A percentile compares a stretch with the other conserved stretches of the same genome.
These are phyloP conservation scores for Serendipita vermifera DNA, from an alignment of 768 basidiomycete species.

Conservation along the genomic window DNA sequence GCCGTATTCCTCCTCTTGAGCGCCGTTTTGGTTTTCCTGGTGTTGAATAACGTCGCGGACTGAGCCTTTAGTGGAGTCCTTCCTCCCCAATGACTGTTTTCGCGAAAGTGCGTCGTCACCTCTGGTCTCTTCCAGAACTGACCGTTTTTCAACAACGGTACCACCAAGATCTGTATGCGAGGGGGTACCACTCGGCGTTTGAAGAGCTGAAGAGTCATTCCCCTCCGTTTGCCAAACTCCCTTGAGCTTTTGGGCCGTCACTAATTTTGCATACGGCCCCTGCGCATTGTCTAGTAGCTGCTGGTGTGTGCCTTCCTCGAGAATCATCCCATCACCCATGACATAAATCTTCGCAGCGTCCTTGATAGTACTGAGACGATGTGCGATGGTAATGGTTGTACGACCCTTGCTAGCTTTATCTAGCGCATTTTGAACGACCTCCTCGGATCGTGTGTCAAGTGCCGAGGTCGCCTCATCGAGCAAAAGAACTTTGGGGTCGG, in stretches of 20 bases:
- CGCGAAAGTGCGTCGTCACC: conserved; percentile 24
- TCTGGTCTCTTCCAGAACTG: no score
- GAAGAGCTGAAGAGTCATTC: no score
- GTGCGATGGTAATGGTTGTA: conserved; percentile 32
- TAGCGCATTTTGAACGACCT: conserved; percentile 80
- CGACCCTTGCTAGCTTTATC: conserved; percentile 40
- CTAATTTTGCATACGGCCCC: conserved; percentile 61
- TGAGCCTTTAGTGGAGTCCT: no score
- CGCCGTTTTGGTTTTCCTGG: no score
- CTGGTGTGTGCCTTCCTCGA: conserved; percentile 29
- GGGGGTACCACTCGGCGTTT: no score
- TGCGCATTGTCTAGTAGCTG: conserved; percentile 29
- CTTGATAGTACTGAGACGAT: conserved; percentile 25
- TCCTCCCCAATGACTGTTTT: no score
- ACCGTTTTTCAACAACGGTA: no score
- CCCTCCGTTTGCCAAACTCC: conserved; percentile 32
- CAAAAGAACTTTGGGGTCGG: conserved; percentile 24
- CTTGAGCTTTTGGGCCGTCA: conserved; percentile 67
- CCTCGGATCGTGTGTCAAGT: conserved; percentile 80
- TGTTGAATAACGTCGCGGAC: conserved; percentile 24
- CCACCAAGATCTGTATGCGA: no score
- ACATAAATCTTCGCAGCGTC: conserved; percentile 31
- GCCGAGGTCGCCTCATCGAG: conserved; percentile 37
- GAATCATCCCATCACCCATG: conserved; percentile 30
- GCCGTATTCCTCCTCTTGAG: no score